Evolutionary conservation across 2,329 filamentous ascomycete genomes (phyloP).

Genomic region (Fusarium zealandicum): DNA sequence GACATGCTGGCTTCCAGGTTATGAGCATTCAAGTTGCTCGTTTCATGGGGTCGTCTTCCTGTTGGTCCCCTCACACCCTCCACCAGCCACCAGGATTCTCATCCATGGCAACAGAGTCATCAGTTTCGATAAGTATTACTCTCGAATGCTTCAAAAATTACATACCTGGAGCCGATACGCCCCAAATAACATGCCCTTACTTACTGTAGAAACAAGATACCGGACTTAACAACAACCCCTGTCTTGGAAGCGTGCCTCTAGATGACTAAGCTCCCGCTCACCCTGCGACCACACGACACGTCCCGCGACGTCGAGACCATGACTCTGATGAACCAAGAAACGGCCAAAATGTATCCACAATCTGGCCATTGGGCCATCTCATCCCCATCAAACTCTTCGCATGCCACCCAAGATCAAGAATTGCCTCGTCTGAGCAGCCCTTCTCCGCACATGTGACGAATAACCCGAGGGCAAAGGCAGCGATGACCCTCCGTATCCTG

Average conservation of each 20-base stretch:
- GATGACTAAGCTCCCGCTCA: constrained; percentile 37
- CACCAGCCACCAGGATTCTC: not conserved
- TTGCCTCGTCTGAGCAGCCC: constrained; percentile 14
- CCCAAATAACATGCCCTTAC: not conserved
- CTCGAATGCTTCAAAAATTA: too few species aligned
- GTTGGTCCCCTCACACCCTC: not conserved
- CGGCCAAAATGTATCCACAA: constrained; percentile 38
- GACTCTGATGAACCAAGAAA: constrained; percentile 34
- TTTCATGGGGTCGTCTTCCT: not conserved
- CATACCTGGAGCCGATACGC: too few species aligned
- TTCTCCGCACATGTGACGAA: not conserved
- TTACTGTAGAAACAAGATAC: too few species aligned
- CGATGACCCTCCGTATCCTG: constrained; percentile 1
- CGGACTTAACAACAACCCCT: too few species aligned
- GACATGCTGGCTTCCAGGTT: not conserved
- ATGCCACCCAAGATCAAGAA: constrained; percentile 16
- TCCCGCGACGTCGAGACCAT: constrained; percentile 35
- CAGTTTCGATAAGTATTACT: not conserved
- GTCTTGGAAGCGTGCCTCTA: not conserved
- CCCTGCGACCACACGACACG: constrained; percentile 35
- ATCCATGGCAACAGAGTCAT: not conserved
- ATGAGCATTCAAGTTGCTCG: not conserved
- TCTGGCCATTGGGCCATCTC: constrained; percentile 38
- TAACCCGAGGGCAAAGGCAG: not conserved
- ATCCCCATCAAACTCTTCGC: constrained; percentile 29